Evolutionary conservation across 306 rosid genomes (phyloP).

Genomic region (Cercis canadensis): DNA sequence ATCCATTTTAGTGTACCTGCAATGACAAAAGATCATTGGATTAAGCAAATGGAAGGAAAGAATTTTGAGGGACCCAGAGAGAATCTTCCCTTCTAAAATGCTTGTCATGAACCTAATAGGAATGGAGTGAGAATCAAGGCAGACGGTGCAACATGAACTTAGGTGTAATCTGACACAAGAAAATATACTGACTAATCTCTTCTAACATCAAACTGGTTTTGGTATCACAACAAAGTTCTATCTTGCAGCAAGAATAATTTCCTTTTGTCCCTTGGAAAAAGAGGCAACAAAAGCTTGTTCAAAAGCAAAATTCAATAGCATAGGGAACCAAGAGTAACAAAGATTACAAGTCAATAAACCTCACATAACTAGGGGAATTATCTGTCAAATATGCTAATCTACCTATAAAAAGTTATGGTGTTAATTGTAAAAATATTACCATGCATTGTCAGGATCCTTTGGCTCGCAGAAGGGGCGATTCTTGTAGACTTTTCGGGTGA

Average conservation of each 20-base stretch:
- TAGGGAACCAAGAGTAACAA: conserved; percentile 13
- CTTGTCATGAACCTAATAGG: conserved; percentile 19
- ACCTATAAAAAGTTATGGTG: not conserved
- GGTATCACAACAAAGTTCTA: conserved; percentile 60
- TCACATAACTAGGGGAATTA: too few species aligned
- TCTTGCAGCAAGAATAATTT: too few species aligned
- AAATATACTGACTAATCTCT: too few species aligned
- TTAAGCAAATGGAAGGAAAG: not conserved
- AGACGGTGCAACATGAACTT: too few species aligned
- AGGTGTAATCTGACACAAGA: not conserved
- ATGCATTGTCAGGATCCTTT: conserved; percentile 83
- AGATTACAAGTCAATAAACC: too few species aligned
- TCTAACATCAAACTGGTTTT: conserved; percentile 69
- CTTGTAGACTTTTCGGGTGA: conserved; percentile 67
- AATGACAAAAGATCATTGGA: conserved; percentile 1
- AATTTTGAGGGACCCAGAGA: conserved; percentile 1
- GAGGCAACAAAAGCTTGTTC: too few species aligned
- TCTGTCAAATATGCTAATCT: not conserved
- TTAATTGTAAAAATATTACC: conserved; percentile 55
- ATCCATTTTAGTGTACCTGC: conserved; percentile 88
- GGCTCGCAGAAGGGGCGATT: conserved; percentile 65
- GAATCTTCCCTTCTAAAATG: conserved; percentile 30
- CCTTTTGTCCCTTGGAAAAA: too few species aligned
- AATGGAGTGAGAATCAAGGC: conserved; percentile 41
- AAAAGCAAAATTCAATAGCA: conserved; percentile 4